These are phyloP conservation scores for Lycium barbarum DNA, from an alignment of 257 asterid species.

Conservation along the genomic window DNA sequence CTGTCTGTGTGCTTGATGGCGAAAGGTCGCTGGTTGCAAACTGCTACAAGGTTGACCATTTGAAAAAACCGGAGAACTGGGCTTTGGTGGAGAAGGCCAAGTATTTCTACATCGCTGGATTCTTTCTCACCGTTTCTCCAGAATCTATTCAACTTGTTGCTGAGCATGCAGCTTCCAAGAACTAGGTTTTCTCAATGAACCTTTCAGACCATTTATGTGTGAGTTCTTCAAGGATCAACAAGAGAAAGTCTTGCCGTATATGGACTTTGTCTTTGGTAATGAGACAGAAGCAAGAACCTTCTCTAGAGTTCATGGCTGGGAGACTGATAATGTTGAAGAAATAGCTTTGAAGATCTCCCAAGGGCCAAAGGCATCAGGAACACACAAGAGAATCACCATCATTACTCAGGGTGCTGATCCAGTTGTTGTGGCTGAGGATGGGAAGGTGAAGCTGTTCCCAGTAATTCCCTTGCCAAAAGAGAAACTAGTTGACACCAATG, in stretches of 20 bases:
- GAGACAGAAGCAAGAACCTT: slow-evolving; percentile 95
- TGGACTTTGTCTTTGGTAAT: slow-evolving; percentile 85
- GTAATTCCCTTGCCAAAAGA: slow-evolving; percentile 80
- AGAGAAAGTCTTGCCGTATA: slow-evolving; percentile 74
- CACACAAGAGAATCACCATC: slow-evolving; percentile 81
- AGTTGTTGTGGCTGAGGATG: slow-evolving; percentile 91
- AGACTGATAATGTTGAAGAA: slow-evolving; percentile 92
- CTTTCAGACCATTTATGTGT: slow-evolving; percentile 93
- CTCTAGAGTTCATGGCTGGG: slow-evolving; percentile 97
- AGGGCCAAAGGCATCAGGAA: slow-evolving; percentile 89
- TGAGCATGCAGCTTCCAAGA: slow-evolving; percentile 95
- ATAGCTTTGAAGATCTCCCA: slow-evolving; percentile 89
- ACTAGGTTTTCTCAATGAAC: slow-evolving; percentile 82
- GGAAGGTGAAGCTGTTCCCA: slow-evolving; percentile 79
- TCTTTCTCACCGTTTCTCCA: slow-evolving; percentile 96
- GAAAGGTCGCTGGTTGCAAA: slow-evolving; percentile 94
- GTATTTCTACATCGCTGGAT: slow-evolving; percentile 89
- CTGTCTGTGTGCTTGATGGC: slow-evolving; percentile 88
- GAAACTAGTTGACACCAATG: slow-evolving; percentile 96
- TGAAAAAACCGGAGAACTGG: slow-evolving; percentile 90
- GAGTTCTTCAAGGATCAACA: slow-evolving; percentile 93
- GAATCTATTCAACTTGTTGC: slow-evolving; percentile 92
- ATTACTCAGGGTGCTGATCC: slow-evolving; percentile 98
- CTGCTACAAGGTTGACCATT: slow-evolving; percentile 84
- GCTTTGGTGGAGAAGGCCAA: slow-evolving; percentile 97